Conservation (phyloP, 345 rosid genomes). For the Camelina neglecta region DNA sequence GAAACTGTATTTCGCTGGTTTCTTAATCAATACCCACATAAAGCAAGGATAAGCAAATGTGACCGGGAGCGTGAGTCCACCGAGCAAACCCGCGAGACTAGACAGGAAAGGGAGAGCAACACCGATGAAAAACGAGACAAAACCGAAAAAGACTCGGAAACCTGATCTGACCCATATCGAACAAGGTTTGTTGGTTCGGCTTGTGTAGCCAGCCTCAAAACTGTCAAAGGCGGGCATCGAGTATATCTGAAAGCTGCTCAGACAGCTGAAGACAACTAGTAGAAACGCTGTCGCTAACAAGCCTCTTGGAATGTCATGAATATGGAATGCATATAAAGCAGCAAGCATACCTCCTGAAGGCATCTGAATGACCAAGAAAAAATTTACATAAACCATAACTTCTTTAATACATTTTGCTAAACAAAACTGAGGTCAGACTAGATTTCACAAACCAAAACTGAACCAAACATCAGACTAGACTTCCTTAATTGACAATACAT, state of each 20-base stretch:
- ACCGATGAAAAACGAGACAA: constrained; percentile 83
- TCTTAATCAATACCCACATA: constrained; percentile 96
- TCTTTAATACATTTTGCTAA: neutral
- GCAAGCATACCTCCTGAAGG: constrained; percentile 90
- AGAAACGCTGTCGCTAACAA: constrained; percentile 87
- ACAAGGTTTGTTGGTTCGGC: constrained; percentile 92
- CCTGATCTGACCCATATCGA: constrained; percentile 95
- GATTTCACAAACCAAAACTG: neutral
- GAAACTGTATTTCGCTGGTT: constrained; percentile 83
- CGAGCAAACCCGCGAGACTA: constrained; percentile 88
- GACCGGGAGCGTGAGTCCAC: constrained; percentile 93
- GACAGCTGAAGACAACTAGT: constrained; percentile 86
- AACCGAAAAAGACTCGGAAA: constrained; percentile 86
- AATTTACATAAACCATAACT: neutral
- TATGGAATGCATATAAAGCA: constrained; percentile 85
- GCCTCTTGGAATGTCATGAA: constrained; percentile 84
- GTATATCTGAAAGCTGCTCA: constrained; percentile 96
- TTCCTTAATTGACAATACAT: neutral
- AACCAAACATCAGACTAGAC: neutral
- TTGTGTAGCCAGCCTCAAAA: constrained; percentile 95
- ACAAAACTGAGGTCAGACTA: neutral
- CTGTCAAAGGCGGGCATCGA: constrained; percentile 97
- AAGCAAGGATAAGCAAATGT: constrained; percentile 98
- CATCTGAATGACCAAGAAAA: constrained; percentile 56
- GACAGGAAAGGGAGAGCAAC: constrained; percentile 93